A percentile compares a stretch with the other conserved stretches of the same genome.
Evolutionary conservation across 1,284 basidiomycete species (phyloP).

Genomic region (Naganishia sp.): DNA sequence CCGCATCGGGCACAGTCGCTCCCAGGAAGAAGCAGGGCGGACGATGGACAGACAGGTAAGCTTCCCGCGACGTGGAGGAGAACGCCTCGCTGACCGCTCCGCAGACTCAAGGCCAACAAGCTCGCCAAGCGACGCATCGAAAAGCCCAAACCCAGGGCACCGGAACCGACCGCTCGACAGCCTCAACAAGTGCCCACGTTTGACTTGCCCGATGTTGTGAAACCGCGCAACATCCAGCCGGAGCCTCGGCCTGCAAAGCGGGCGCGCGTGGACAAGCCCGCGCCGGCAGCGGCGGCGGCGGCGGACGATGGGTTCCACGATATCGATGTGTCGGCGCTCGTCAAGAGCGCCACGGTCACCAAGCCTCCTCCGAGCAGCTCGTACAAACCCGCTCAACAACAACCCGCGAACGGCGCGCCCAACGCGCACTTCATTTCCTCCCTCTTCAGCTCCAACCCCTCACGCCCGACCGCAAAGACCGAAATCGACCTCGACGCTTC

Average conservation of each 20-base stretch:
- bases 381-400: no score
- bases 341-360: background rate
- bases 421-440: slow-evolving; percentile 74
- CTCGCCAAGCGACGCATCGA: slow-evolving; percentile 39
- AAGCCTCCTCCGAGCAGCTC: background rate
- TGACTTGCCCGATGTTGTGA: background rate
- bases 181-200: background rate
- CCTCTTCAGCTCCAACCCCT: slow-evolving; percentile 65
- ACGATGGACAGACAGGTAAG: slow-evolving; percentile 80
- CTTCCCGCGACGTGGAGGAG: slow-evolving; percentile 23
- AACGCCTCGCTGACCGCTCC: background rate
- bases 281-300: background rate
- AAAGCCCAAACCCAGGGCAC: slow-evolving; percentile 21
- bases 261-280: slow-evolving; percentile 3
- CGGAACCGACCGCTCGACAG: slow-evolving; percentile 10
- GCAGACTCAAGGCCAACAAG: slow-evolving; percentile 50
- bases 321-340: slow-evolving; percentile 45
- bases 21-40: slow-evolving; percentile 65
- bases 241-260: slow-evolving; percentile 10
- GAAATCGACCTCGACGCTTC: slow-evolving; percentile 27
- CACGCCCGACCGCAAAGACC: slow-evolving; percentile 50
- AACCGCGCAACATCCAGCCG: background rate
- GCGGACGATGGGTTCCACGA: slow-evolving; percentile 58
- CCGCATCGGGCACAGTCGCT: slow-evolving; percentile 34
- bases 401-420: background rate